phyloP scores from a whole-genome alignment of 169 alveolate species.

The Plasmodium billcollinsi region DNA sequence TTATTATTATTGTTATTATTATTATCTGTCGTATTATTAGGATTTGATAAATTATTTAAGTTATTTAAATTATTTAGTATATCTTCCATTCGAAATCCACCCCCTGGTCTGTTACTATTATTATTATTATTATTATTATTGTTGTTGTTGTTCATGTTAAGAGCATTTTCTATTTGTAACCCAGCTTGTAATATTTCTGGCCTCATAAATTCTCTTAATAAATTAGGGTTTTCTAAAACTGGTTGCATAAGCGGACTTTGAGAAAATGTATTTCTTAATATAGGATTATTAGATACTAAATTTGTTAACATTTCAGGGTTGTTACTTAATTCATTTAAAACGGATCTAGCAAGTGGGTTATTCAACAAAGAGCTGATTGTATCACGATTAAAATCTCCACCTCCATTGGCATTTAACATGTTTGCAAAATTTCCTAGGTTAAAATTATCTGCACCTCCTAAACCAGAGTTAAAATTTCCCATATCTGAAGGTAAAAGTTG shows the following conservation, averaged over 20 bases:
- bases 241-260: constrained; percentile 89
- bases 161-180: constrained; percentile 84
- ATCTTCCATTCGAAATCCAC: constrained; percentile 69
- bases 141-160: constrained; percentile 61
- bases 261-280: constrained; percentile 80
- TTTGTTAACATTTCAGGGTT: constrained; percentile 76
- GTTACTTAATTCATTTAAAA: constrained; percentile 61
- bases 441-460: constrained; percentile 30
- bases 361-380: constrained; percentile 51
- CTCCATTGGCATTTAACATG: constrained; percentile 53
- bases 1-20: constrained; percentile 6
- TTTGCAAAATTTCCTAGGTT: constrained; percentile 52
- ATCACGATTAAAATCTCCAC: constrained; percentile 60
- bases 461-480: constrained; percentile 22
- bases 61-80: constrained; percentile 41
- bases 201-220: constrained; percentile 88
- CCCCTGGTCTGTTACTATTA: not conserved
- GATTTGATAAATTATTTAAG: constrained; percentile 8
- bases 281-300: constrained; percentile 75
- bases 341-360: constrained; percentile 67
- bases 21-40: constrained; percentile 1
- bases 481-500: constrained; percentile 2
- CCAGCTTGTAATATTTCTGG: constrained; percentile 88
- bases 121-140: constrained; percentile 20
- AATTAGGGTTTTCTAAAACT: constrained; percentile 90